Percentiles rank a stretch among this genome's conserved stretches.
Conservation (phyloP, 2,329 filamentous ascomycete genomes). For the Niveomyces coronatus region DNA sequence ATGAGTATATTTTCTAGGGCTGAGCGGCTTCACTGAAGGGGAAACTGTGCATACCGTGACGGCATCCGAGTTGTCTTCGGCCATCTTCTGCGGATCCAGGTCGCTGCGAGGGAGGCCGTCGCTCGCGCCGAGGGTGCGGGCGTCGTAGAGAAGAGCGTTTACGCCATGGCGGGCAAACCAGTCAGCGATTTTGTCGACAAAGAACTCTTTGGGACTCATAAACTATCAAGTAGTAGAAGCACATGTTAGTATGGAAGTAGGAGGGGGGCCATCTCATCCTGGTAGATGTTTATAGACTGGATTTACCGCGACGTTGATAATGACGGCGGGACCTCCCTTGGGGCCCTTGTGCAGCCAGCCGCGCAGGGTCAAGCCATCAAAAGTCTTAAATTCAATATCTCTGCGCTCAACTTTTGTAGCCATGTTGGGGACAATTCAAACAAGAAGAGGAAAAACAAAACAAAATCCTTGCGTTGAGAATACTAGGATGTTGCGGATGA, state of each 20-base stretch:
- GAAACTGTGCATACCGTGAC: not conserved
- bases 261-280: too few species aligned
- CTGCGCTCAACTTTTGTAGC: not conserved
- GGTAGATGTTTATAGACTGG: not conserved
- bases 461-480: too few species aligned
- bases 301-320: not conserved
- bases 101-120: slow-evolving; percentile 7
- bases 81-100: slow-evolving; percentile 17
- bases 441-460: too few species aligned
- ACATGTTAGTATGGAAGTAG: too few species aligned
- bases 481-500: too few species aligned
- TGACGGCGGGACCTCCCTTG: not conserved
- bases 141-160: not conserved
- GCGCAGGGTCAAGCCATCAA: not conserved
- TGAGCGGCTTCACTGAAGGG: too few species aligned
- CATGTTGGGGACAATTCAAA: too few species aligned
- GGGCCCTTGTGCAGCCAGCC: not conserved
- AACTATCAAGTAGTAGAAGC: too few species aligned
- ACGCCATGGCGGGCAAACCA: not conserved
- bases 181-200: not conserved
- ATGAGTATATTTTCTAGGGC: too few species aligned
- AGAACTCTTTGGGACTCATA: not conserved
- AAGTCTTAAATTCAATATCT: not conserved
- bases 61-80: not conserved
- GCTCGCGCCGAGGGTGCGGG: slow-evolving; percentile 4